These are phyloP conservation scores for Avena eriantha DNA, from an alignment of 176 grass and related monocot species.

Conservation along the genomic window DNA sequence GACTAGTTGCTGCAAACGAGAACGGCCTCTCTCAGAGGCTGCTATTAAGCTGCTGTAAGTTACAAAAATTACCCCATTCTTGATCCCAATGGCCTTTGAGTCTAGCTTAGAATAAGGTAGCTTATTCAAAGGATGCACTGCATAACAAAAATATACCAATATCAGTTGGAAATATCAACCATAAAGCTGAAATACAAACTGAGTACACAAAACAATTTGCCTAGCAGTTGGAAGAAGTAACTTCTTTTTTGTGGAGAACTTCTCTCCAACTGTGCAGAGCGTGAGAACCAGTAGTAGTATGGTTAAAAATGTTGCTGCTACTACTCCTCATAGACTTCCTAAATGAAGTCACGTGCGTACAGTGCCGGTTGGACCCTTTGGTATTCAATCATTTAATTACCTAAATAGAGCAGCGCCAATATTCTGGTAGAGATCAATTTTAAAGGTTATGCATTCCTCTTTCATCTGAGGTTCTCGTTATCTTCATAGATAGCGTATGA, in stretches of 20 bases:
- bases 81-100: conserved; percentile 97
- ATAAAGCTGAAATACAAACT: conserved; percentile 18
- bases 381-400: conserved; percentile 26
- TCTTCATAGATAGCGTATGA: neutral
- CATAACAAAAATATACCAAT: conserved; percentile 55
- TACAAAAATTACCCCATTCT: conserved; percentile 93
- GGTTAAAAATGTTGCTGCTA: neutral
- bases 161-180: conserved; percentile 34
- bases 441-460: conserved; percentile 10
- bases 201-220: conserved; percentile 32
- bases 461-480: neutral
- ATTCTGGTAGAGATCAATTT: neutral
- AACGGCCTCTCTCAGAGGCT: conserved; percentile 91
- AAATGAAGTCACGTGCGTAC: neutral
- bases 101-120: conserved; percentile 97
- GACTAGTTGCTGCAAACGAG: conserved; percentile 94
- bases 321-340: conserved; percentile 26
- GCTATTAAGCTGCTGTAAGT: conserved; percentile 99
- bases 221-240: conserved; percentile 32
- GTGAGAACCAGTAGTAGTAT: neutral
- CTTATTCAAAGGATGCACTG: conserved; percentile 99
- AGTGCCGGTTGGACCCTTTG: conserved; percentile 22
- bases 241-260: conserved; percentile 2
- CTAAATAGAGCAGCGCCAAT: neutral
- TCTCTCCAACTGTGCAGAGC: conserved; percentile 4